phyloP scores from a whole-genome alignment of 2,329 filamentous ascomycete species.

The Nigrospora oryzae region DNA sequence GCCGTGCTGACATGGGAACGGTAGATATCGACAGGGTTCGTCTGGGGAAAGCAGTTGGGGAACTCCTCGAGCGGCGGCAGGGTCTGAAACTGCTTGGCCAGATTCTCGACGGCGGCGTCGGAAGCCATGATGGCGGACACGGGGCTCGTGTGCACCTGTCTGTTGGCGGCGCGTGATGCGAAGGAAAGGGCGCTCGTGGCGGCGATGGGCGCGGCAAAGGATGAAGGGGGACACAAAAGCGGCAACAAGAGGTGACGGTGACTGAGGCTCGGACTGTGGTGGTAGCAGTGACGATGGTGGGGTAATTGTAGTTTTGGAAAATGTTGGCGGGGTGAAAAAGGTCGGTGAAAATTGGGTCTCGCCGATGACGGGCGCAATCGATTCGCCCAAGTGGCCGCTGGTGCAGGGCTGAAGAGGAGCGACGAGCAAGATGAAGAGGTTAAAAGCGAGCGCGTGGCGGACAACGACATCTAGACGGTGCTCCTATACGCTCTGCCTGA shows the following conservation, averaged over 20 bases:
- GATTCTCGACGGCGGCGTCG: constrained; percentile 10
- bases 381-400: too few species aligned
- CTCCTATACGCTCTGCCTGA: too few species aligned
- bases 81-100: constrained; percentile 13
- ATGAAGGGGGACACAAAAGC: neutral
- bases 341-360: constrained; percentile 1
- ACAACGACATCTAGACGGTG: too few species aligned
- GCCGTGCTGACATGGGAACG: constrained; percentile 66
- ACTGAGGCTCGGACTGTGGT: neutral
- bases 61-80: constrained; percentile 27
- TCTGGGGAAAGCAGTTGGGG: constrained; percentile 53
- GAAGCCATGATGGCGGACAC: constrained; percentile 10
- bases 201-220: neutral
- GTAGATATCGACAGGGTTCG: constrained; percentile 75
- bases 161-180: too few species aligned
- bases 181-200: too few species aligned
- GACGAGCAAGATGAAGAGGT: too few species aligned
- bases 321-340: constrained; percentile 6
- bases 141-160: neutral
- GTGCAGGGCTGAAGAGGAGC: too few species aligned
- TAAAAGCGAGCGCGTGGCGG: too few species aligned
- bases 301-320: constrained; percentile 1
- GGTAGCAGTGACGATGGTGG: constrained; percentile 4
- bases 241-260: neutral
- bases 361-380: too few species aligned